phyloP scores from a whole-genome alignment of 129 eudicot species.

The Saposhnikovia divaricata region DNA sequence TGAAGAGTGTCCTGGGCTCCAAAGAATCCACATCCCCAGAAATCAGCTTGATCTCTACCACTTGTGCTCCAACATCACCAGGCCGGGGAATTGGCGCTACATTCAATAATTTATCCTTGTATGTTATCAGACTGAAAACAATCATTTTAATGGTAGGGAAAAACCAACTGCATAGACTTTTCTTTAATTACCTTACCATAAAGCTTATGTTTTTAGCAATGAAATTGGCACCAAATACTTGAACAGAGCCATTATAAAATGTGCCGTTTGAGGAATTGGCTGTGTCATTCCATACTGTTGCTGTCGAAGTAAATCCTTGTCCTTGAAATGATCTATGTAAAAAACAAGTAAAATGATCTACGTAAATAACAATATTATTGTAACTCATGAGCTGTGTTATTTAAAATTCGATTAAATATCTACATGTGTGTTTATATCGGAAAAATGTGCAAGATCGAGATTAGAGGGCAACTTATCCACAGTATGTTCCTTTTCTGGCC shows the following conservation, averaged over 20 bases:
- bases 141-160: background rate
- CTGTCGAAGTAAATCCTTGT: conserved; percentile 80
- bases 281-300: conserved; percentile 86
- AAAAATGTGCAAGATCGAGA: background rate
- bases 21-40: conserved; percentile 95
- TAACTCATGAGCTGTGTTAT: background rate
- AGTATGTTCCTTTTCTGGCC: conserved; percentile 54
- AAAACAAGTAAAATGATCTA: conserved; percentile 14
- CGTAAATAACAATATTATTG: background rate
- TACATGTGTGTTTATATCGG: background rate
- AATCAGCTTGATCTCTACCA: conserved; percentile 74
- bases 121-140: background rate
- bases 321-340: conserved; percentile 96
- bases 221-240: conserved; percentile 76
- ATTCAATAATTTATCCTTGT: conserved; percentile 28
- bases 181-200: conserved; percentile 50
- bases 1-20: conserved; percentile 97
- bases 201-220: conserved; percentile 90
- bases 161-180: background rate
- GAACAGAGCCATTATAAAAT: conserved; percentile 73
- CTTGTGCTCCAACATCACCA: conserved; percentile 88
- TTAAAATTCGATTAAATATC: no score
- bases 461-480: conserved; percentile 56
- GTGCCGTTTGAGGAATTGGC: conserved; percentile 86
- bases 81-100: conserved; percentile 84